Base-by-base conservation (phyloP, 176 grass and related monocot genomes). In the Hyparrhenia diplandra region DNA sequence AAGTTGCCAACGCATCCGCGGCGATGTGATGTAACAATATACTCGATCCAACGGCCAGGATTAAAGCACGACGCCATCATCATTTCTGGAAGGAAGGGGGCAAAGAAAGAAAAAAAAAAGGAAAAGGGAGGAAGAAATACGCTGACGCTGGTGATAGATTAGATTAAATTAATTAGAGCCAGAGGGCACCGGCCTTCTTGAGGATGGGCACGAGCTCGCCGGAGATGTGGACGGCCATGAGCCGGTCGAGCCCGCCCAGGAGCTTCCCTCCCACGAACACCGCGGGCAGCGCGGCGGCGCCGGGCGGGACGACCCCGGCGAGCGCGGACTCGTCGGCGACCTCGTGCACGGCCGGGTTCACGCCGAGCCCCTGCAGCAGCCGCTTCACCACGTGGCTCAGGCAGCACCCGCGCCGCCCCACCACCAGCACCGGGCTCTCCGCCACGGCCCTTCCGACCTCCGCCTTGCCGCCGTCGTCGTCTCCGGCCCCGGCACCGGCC, bases 131-230 rank as follows among this genome's bases (percentile, higher is more conserved):
- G 5, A 13, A 20, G 36, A 30, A 29, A 64, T 16, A 70, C 67
- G 67, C 32, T 43, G 39, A 32, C 67, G 67, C 31, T 43, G 39
- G 7, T 17, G 29, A 13, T 42, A 21, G 18, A 57, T 10, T 23
- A 21, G 20, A 9, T 61, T 40, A 87, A 34, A 75, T n/a, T n/a
- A 45, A 32, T 80, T 34, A 98, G 46, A 98, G 92, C 92, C 92
- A 98, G 24, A 98, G 96, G 41, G 92, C 96, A 5, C 92, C 92
- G 79, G 92, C 96, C 80, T 93, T 85, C 88, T 95, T 99, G n/a
- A 99, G 82, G 65, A 95, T 99, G 45, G 96, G 92, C 84, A 99
- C 92, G 46, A 99, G 96, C 30, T 99, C 96, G 71, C 92, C 92
- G 54, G 92, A 88, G 77, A 95, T 95, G 72, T 99, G 92, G 47